Evolutionary conservation across 768 basidiomycete species (phyloP).

Genomic region (Leccinum disarticulatum): DNA sequence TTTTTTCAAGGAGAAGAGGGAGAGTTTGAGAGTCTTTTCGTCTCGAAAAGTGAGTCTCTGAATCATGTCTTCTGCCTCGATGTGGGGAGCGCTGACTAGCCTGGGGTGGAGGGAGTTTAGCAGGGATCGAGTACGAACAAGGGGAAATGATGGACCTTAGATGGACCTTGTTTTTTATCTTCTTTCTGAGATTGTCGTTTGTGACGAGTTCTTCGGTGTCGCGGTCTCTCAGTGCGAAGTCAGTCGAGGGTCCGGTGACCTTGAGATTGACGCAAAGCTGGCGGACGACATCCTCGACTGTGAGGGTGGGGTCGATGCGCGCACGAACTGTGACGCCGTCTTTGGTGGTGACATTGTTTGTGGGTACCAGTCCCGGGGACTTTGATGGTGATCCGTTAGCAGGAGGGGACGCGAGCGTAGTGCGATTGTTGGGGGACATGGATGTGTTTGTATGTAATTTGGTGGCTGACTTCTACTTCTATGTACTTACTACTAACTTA

Average conservation of each 20-base stretch:
- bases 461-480: no score
- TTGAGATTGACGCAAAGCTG: constrained; percentile 82
- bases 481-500: no score
- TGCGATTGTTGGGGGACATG: constrained; percentile 31
- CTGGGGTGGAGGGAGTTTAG: constrained; percentile 36
- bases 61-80: constrained; percentile 76
- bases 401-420: constrained; percentile 27
- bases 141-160: constrained; percentile 57
- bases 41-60: constrained; percentile 64
- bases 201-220: constrained; percentile 83
- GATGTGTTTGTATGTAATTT: neutral
- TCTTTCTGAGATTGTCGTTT: constrained; percentile 80
- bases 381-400: constrained; percentile 38
- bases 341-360: constrained; percentile 79
- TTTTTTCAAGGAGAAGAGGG: constrained; percentile 77
- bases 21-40: constrained; percentile 60
- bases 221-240: constrained; percentile 75
- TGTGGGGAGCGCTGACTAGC: constrained; percentile 74
- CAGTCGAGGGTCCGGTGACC: constrained; percentile 67
- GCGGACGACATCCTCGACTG: constrained; percentile 81
- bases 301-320: constrained; percentile 80
- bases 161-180: constrained; percentile 75
- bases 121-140: neutral
- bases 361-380: constrained; percentile 62
- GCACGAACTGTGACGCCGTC: constrained; percentile 76